Evolutionary conservation across 1,284 basidiomycete species (phyloP), one percentile per base, ranked within the genome.

Genomic region (Ustilago hordei): DNA sequence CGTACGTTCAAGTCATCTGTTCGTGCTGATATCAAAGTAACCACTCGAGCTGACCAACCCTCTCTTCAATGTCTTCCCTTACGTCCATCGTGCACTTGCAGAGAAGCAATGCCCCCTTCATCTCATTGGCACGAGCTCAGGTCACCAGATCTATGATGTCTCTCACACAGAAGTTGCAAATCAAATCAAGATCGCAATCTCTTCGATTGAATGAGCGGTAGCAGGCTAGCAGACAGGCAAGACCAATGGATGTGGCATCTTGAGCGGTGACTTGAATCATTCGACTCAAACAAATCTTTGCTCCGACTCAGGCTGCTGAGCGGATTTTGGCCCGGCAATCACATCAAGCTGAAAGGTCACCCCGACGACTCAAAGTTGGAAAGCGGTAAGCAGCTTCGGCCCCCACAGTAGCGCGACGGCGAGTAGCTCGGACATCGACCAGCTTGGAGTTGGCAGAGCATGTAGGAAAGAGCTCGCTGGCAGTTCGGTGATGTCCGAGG

Each of bases 41-140:
- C 23, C 23, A 28, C 23, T 28, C 23, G 23, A 28, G 23, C 23
- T 28, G 3, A 28, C 23, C 23, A 28, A 28, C 3, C 23, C 23
- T 28, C 23, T 28, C 23, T 0, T 28, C 23, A 28, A 28, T 28
- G 23, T 19, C 28, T 54, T 41, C 9, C 28, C 8, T 6, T 28
- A n/a, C 39, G 13, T 34, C 36, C 54, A 39, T n/a, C 35, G 15
- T 5, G 13, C 41, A 13, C 4, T 12, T 13, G 58, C 61, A 75
- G 73, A 19, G 69, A 73, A 61, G 75, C 75, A 9, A 77, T 77
- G 75, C 75, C 75, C 1, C 75, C 75, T 6, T 72, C 75, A 7
- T 67, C 67, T 23, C 75, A 77, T 43, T 77, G 75, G 75, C 75
- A 72, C 55, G 75, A 72, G 38, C 48, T 77, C 28, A 41, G 73